phyloP scores from a whole-genome alignment of 2,329 filamentous ascomycete species.

The Sporothrix globosa region DNA sequence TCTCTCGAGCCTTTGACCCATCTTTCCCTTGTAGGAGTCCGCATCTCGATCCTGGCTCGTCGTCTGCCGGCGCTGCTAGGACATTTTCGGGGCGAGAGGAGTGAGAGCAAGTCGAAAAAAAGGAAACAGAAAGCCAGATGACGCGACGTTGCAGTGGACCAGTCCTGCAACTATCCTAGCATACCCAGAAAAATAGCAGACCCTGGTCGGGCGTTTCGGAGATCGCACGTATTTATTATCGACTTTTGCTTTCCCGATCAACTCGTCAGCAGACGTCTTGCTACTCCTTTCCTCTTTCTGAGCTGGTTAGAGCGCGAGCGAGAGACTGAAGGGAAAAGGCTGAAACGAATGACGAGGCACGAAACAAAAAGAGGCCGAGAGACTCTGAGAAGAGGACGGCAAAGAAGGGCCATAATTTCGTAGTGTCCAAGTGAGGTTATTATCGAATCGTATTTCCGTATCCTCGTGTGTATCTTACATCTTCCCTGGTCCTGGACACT shows the following conservation, averaged over 20 bases:
- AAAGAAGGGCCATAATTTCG: not conserved
- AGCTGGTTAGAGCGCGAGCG: not conserved
- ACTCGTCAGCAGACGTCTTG: not conserved
- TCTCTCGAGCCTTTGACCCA: not conserved
- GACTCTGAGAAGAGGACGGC: not conserved
- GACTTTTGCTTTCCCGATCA: not conserved
- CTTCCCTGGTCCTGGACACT: conserved; percentile 1
- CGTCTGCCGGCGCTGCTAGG: conserved; percentile 18
- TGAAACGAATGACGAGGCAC: conserved; percentile 6
- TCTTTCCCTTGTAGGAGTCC: not conserved
- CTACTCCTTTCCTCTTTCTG: not conserved
- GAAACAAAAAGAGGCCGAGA: not conserved
- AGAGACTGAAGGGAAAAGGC: not conserved
- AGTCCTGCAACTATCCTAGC: not conserved
- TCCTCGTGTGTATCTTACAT: not conserved
- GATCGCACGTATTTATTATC: conserved; percentile 24
- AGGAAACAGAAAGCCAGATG: conserved; percentile 19
- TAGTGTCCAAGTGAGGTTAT: too few relatives aligned
- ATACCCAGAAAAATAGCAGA: not conserved
- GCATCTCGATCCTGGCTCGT: not conserved
- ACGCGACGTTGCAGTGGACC: conserved; percentile 30
- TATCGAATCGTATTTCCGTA: too few relatives aligned
- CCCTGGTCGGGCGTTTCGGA: conserved; percentile 25
- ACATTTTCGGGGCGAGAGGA: conserved; percentile 16
- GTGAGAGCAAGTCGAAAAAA: not conserved